Percentiles rank a stretch among this genome's conserved stretches.
Conservation (phyloP, 495 filamentous ascomycete genomes). For the Aspergillus indologenus region DNA sequence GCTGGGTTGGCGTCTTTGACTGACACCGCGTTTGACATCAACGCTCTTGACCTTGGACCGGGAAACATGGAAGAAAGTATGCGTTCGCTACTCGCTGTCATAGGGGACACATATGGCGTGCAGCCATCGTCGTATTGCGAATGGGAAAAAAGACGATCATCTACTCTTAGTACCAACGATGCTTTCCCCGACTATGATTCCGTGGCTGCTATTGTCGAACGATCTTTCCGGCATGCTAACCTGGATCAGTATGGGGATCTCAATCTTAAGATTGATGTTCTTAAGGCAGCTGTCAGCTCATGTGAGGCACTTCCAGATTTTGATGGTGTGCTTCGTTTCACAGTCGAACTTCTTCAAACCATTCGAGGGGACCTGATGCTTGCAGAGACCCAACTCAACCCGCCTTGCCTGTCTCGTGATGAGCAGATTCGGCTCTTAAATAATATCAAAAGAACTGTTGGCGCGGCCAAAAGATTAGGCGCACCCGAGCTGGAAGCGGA, state of each 20-base stretch:
- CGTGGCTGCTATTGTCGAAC: conserved; percentile 39
- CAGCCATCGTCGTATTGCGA: conserved; percentile 41
- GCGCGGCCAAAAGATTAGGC: conserved; percentile 70
- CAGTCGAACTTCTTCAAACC: conserved; percentile 74
- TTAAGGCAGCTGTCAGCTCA: conserved; percentile 80
- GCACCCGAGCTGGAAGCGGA: conserved; percentile 66
- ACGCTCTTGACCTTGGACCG: conserved; percentile 68
- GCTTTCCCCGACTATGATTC: conserved; percentile 39
- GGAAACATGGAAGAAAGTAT: conserved; percentile 75
- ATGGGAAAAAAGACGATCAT: conserved; percentile 32
- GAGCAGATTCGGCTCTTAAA: conserved; percentile 78
- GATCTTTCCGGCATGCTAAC: conserved; percentile 39
- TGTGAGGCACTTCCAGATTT: conserved; percentile 94
- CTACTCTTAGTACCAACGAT: conserved; percentile 10
- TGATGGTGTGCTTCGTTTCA: conserved; percentile 79
- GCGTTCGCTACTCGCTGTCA: conserved; percentile 51
- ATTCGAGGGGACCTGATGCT: conserved; percentile 74
- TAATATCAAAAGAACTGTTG: conserved; percentile 80
- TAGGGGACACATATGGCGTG: conserved; percentile 51
- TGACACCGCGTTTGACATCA: conserved; percentile 51
- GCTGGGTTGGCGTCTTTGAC: conserved; percentile 70
- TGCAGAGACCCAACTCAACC: conserved; percentile 37
- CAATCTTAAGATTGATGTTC: conserved; percentile 76
- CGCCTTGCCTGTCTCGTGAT: conserved; percentile 70
- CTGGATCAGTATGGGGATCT: conserved; percentile 45